Base-by-base conservation (phyloP, 179 eudicot species). In the Beta corolliflora region DNA sequence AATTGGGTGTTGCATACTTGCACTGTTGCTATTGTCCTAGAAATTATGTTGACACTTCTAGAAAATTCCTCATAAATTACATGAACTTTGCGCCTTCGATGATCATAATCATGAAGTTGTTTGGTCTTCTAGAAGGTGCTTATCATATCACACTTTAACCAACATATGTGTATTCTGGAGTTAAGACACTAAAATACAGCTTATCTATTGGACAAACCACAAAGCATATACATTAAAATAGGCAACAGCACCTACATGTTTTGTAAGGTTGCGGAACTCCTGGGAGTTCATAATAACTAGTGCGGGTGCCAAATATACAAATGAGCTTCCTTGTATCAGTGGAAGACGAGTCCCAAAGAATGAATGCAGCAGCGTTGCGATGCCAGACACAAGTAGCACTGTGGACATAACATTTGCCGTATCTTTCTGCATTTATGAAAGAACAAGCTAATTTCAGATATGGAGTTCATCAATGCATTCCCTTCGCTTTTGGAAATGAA, bases 281-380 rank as follows among this genome's bases (percentile, higher is more conserved):
- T 88, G 88, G 25, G 99, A 91, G 77, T 94, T 94, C 87, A 89
- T 90, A 72, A 96, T 85, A 71, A 92, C 94, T 82, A 94, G 87
- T 81, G 93, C 97, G 68, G 99, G 97, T 48, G 97, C 97, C 88
- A 94, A 84, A 88, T 91, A 96, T 79, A 94, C 93, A 90, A 96
- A 96, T 50, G 99, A 96, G 88, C 98, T 91, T 84, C 99, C 99
- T 85, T 94, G 98, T 83, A 96, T 90, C 89, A 96, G 79, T 18
- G 99, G 99, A 78, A 96, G 93, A 25, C 98, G 92, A 79, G 99
- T 96, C 18, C 99, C 99, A 79, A 96, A 90, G 83, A 81, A 92
- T 36, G 93, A 88, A 83, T 96, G 93, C 77, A 96, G 84, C 75
- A 96, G 83, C 5, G 99, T 96, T 73, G 99, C 85, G 83, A 94